phyloP scores from a whole-genome alignment of 1,284 basidiomycete species.

The Moesziomyces parantarcticus region DNA sequence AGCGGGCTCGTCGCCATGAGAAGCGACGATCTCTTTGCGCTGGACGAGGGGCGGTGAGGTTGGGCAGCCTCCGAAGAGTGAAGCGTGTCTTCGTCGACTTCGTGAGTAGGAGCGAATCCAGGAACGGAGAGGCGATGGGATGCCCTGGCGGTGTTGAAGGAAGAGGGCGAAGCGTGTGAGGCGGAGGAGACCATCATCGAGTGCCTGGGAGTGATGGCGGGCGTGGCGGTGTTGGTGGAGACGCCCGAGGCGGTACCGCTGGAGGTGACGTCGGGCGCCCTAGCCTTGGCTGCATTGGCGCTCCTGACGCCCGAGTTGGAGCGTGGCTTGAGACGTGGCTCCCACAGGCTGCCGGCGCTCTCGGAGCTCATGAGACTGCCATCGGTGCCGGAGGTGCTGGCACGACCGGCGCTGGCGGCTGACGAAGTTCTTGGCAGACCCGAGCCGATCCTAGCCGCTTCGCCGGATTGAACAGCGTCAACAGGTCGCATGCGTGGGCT shows the following conservation, averaged over 20 bases:
- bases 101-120: slow-evolving; percentile 26
- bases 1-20: slow-evolving; percentile 45
- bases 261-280: not conserved
- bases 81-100: slow-evolving; percentile 21
- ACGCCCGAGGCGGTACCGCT: slow-evolving; percentile 20
- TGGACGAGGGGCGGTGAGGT: slow-evolving; percentile 15
- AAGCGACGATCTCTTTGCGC: slow-evolving; percentile 23
- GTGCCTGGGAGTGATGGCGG: slow-evolving; percentile 44
- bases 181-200: slow-evolving; percentile 25
- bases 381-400: slow-evolving; percentile 46
- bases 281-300: slow-evolving; percentile 4
- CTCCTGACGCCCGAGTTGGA: slow-evolving; percentile 23
- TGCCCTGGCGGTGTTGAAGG: slow-evolving; percentile 13
- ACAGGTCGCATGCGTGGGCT: slow-evolving; percentile 20
- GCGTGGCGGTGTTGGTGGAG: slow-evolving; percentile 49
- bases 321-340: slow-evolving; percentile 40
- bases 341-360: slow-evolving; percentile 49
- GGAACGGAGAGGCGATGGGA: slow-evolving; percentile 35
- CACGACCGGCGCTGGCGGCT: slow-evolving; percentile 40
- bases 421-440: slow-evolving; percentile 34
- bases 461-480: slow-evolving; percentile 5
- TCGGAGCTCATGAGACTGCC: slow-evolving; percentile 46
- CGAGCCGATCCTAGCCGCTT: slow-evolving; percentile 2
- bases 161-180: slow-evolving; percentile 6
- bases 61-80: slow-evolving; percentile 6